A percentile compares a stretch with the other conserved stretches of the same genome.
phyloP scores from a whole-genome alignment of 192 early-diverging fungal genomes.

The Coemansia sp. region DNA sequence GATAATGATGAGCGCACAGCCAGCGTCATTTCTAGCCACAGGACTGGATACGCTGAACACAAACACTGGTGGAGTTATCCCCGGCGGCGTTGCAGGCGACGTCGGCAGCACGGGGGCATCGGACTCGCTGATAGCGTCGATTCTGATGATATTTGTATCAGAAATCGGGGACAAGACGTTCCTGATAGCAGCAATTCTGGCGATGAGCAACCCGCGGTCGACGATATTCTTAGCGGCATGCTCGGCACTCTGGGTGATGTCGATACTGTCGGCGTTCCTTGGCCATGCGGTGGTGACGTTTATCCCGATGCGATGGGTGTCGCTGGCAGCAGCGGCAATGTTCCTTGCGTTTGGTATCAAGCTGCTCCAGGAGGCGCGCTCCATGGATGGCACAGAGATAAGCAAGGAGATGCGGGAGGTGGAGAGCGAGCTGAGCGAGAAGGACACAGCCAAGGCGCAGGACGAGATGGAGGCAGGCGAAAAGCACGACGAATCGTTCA shows the following conservation, averaged over 20 bases:
- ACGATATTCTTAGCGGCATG: constrained; percentile 91
- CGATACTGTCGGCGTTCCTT: constrained; percentile 89
- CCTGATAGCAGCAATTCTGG: constrained; percentile 96
- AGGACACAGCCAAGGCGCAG: constrained; percentile 59
- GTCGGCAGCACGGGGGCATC: constrained; percentile 15
- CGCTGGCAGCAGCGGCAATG: constrained; percentile 76
- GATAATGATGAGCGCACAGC: neutral
- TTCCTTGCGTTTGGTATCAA: constrained; percentile 93
- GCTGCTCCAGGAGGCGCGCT: constrained; percentile 79
- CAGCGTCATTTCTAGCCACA: neutral
- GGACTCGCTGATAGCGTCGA: constrained; percentile 54
- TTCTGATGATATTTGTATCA: constrained; percentile 91
- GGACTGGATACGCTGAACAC: neutral
- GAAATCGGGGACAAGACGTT: constrained; percentile 99
- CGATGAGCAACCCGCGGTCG: constrained; percentile 92
- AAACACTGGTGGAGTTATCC: neutral
- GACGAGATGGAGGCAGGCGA: constrained; percentile 62
- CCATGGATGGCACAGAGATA: constrained; percentile 86
- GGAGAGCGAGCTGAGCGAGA: constrained; percentile 81
- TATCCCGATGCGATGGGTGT: constrained; percentile 85
- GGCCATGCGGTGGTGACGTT: constrained; percentile 88
- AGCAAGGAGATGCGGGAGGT: constrained; percentile 92
- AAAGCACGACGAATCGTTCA: constrained; percentile 21
- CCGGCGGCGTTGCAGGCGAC: neutral
- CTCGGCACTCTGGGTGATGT: constrained; percentile 88